These are phyloP conservation scores for Torulaspora franciscae DNA, from an alignment of 805 yeast genomes.

Conservation along the genomic window DNA sequence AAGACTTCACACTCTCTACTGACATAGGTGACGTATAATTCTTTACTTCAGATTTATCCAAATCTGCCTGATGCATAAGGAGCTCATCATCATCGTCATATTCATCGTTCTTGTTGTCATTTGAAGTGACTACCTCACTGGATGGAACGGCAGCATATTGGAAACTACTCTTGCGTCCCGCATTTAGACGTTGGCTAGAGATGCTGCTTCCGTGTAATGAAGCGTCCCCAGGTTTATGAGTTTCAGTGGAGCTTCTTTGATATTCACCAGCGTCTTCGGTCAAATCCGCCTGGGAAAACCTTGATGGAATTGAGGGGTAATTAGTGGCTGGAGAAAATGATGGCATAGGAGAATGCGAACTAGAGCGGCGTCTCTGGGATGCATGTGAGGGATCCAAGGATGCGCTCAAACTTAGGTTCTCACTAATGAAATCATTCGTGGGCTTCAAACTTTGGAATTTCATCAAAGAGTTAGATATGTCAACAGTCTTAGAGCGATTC, in stretches of 20 bases:
- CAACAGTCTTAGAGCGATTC: slow-evolving; percentile 15
- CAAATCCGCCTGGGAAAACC: slow-evolving; percentile 26
- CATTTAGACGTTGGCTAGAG: slow-evolving; percentile 10
- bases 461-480: slow-evolving; percentile 43
- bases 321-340: slow-evolving; percentile 28
- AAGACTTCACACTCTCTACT: slow-evolving; percentile 27
- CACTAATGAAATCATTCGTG: slow-evolving; percentile 52
- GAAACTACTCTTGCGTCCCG: slow-evolving; percentile 8
- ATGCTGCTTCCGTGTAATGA: slow-evolving; percentile 11
- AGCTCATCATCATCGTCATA: slow-evolving; percentile 25
- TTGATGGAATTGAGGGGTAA: slow-evolving; percentile 31
- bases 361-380: slow-evolving; percentile 21
- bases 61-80: slow-evolving; percentile 11
- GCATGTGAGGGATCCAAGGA: slow-evolving; percentile 25
- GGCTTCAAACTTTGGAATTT: slow-evolving; percentile 49
- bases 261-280: slow-evolving; percentile 11
- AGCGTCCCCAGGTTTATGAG: neutral
- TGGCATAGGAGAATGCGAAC: slow-evolving; percentile 37
- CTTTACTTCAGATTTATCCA: slow-evolving; percentile 6
- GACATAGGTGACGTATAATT: slow-evolving; percentile 29
- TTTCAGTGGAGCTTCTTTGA: slow-evolving; percentile 18
- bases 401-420: slow-evolving; percentile 50
- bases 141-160: slow-evolving; percentile 3
- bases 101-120: slow-evolving; percentile 4
- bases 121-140: neutral